Evolutionary conservation across 2,329 filamentous ascomycete species (phyloP).

Genomic region (Ophiostoma triangulosporum): DNA sequence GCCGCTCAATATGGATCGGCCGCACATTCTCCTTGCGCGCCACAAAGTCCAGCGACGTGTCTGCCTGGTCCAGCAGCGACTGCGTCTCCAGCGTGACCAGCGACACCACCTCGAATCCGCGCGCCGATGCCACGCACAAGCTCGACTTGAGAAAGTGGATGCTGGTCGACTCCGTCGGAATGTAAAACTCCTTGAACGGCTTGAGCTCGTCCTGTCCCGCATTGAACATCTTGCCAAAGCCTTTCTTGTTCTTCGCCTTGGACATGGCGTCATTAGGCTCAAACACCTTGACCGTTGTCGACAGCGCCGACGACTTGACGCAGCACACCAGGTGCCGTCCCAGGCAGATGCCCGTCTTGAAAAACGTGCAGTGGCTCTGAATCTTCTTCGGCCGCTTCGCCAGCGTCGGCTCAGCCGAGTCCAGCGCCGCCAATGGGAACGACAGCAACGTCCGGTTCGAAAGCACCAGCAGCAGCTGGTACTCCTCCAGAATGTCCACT

Average conservation of each 20-base stretch:
- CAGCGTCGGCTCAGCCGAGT: conserved; percentile 66
- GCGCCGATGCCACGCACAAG: conserved; percentile 86
- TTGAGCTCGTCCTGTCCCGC: conserved; percentile 86
- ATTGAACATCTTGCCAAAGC: conserved; percentile 90
- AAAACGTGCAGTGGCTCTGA: conserved; percentile 93
- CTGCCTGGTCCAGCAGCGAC: conserved; percentile 89
- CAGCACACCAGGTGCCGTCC: conserved; percentile 91
- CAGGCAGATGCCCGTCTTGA: conserved; percentile 91
- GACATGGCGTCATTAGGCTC: conserved; percentile 92
- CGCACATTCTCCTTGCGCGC: conserved; percentile 84
- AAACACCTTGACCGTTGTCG: conserved; percentile 97
- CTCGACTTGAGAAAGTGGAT: conserved; percentile 97
- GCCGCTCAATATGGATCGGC: conserved; percentile 91
- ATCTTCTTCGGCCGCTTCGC: conserved; percentile 90
- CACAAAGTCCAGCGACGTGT: conserved; percentile 95
- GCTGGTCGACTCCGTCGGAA: conserved; percentile 93
- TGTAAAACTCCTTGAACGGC: conserved; percentile 98
- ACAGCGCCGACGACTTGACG: conserved; percentile 85
- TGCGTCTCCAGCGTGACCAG: conserved; percentile 97
- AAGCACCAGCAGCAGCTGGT: conserved; percentile 78
- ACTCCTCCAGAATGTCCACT: conserved; percentile 91
- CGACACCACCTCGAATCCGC: conserved; percentile 93
- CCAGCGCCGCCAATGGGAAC: conserved; percentile 75
- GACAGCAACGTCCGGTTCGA: conserved; percentile 88
- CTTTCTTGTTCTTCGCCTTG: conserved; percentile 90